Evolutionary conservation across 139 green algal species (phyloP), one percentile per base, ranked within the genome.

Genomic region (Zygnema cylindricum): DNA sequence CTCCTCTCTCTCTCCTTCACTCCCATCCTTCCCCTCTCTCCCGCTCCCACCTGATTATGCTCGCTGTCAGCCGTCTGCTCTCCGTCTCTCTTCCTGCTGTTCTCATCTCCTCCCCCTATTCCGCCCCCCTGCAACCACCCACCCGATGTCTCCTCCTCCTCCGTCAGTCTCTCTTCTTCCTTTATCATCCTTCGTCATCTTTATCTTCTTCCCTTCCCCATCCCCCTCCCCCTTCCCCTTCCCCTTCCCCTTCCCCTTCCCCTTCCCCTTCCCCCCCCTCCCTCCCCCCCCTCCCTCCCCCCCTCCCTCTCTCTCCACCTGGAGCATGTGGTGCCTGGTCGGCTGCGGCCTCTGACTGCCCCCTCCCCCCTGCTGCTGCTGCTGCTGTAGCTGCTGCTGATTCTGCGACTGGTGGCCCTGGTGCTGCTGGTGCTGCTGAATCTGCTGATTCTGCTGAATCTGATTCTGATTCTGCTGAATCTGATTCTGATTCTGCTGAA

Each of bases 221-320:
- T n/a, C n/a, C n/a, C n/a, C n/a, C n/a, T n/a, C 71, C 21, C 21
- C 71, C 71, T 69, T 69, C 11, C 71, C 71, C 71, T n/a, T n/a
- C n/a, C n/a, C n/a, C n/a, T n/a, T n/a, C n/a, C 71, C 71, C 40
- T 78, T 23, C 25, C 11, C 11, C 21, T n/a, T 38, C 71, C 38
- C 71, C 71, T 25, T 11, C 71, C 11, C 16, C 71, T 36, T 38
- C 71, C 40, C 0, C 71, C 41, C 71, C 71, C 41, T 78, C 71
- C 71, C 21, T 21, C 16, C 21, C 71, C 41, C 71, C 71, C 71
- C 21, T 16, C 41, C 71, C 41, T 36, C 25, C 41, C 71, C 71
- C 71, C 71, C 71, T 38, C 40, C 40, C 11, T 1, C 71, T 38
- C 41, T 36, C 71, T 78, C 41, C 38, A 36, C 40, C 71, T 78